A percentile compares a stretch with the other conserved stretches of the same genome.
Conservation (phyloP, 2,329 filamentous ascomycete genomes). For the Tolypocladium nubicola region DNA sequence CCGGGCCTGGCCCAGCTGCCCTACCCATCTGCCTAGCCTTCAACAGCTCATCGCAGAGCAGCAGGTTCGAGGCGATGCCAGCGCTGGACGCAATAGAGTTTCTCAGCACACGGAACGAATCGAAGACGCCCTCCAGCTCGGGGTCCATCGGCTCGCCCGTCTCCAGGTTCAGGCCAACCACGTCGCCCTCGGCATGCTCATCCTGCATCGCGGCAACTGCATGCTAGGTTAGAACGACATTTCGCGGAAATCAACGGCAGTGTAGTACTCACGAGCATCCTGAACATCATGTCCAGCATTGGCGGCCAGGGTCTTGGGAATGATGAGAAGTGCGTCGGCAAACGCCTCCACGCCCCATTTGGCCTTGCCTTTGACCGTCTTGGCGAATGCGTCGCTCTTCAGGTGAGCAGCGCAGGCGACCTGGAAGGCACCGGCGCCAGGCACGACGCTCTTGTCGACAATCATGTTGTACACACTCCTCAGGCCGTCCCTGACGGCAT, state of each 20-base stretch:
- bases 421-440: slow-evolving; percentile 91
- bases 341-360: slow-evolving; percentile 95
- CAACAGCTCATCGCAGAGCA: slow-evolving; percentile 92
- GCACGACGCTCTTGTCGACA: slow-evolving; percentile 92
- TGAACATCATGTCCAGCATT: slow-evolving; percentile 96
- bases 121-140: slow-evolving; percentile 81
- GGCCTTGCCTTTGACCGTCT: slow-evolving; percentile 93
- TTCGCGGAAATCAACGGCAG: background rate
- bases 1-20: slow-evolving; percentile 49
- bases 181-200: slow-evolving; percentile 71
- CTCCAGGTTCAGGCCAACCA: slow-evolving; percentile 76
- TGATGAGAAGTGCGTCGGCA: slow-evolving; percentile 85
- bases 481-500: slow-evolving; percentile 89
- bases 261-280: slow-evolving; percentile 63
- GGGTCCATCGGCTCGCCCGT: slow-evolving; percentile 94
- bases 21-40: slow-evolving; percentile 94
- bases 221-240: slow-evolving; percentile 6
- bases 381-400: slow-evolving; percentile 75
- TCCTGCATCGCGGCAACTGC: slow-evolving; percentile 79
- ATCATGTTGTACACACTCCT: slow-evolving; percentile 99
- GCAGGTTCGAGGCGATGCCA: slow-evolving; percentile 87
- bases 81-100: slow-evolving; percentile 92
- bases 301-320: slow-evolving; percentile 93
- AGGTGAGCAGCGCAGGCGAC: slow-evolving; percentile 83
- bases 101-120: slow-evolving; percentile 88